Evolutionary conservation across 2,329 filamentous ascomycete species (phyloP), one percentile per base, ranked within the genome.

Genomic region (Fusarium irregulare): DNA sequence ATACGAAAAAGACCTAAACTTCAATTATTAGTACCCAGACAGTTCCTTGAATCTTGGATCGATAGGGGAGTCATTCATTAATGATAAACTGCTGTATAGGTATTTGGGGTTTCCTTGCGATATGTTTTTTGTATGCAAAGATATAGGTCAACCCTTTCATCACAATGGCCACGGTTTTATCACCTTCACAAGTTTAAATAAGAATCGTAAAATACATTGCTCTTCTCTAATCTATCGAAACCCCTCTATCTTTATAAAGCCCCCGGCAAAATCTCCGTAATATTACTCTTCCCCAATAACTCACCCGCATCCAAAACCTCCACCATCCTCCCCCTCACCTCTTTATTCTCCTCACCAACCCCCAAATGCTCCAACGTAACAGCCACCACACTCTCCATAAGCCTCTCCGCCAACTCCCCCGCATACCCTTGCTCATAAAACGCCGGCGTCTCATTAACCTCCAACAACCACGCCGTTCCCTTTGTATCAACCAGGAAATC

Each of bases 371-470:
- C 78, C 76, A 81, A 72, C 2, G 77, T 70, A 6, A 78, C 63
- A 14, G 67, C 76, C 2, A 81, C 53, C 4, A 81, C 68, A 4
- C 78, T 78, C 64, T 81, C 79, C 79, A 81, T 80, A 4, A 81
- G 65, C 0, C 78, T 65, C 41, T 75, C 32, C 0, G 80, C 75
- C 47, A 81, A 40, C n/a, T 76, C 71, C 0, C 79, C 79, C 0
- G 79, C 78, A 2, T 78, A 73, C 0, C 77, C 78, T 1, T 77
- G 70, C 21, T 81, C 60, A 45, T 81, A 81, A 42, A 81, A 81
- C 0, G 79, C 79, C 0, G 80, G 80, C 23, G 79, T 80, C 68
- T 81, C 79, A 20, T 81, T 81, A 1, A 78, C 79, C 60, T 81
- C 80, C 1, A 81, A 57, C 0, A 81, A 56, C 80, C 80, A 81